Percentiles rank a stretch among this genome's conserved stretches.
Evolutionary conservation across 768 basidiomycete species (phyloP).

Genomic region (Lactarius psammicola): DNA sequence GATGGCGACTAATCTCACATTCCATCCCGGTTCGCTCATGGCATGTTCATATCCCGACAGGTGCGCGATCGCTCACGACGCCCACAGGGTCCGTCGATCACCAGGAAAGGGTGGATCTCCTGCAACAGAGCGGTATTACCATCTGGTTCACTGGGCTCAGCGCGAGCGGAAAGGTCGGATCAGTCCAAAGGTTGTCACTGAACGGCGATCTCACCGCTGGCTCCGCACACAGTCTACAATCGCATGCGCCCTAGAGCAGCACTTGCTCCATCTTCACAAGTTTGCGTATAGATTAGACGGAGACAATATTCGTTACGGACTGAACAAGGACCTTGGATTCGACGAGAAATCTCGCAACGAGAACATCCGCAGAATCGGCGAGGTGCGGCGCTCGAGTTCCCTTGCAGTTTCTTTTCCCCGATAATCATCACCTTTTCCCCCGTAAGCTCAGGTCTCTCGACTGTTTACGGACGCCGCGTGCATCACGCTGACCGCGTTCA

Average conservation of each 20-base stretch:
- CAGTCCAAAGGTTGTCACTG: background rate
- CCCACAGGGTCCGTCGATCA: conserved; percentile 19
- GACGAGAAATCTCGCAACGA: conserved; percentile 89
- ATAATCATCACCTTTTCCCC: conserved; percentile 14
- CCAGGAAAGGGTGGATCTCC: conserved; percentile 16
- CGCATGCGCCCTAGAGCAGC: conserved; percentile 94
- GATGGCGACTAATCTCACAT: conserved; percentile 48
- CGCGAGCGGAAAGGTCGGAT: conserved; percentile 84
- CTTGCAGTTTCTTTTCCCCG: conserved; percentile 1
- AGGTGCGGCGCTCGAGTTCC: conserved; percentile 51
- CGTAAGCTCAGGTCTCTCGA: conserved; percentile 74
- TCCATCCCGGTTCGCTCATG: conserved; percentile 18
- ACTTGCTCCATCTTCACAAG: conserved; percentile 81
- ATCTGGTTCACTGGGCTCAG: conserved; percentile 93
- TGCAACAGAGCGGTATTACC: conserved; percentile 17
- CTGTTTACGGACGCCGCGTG: conserved; percentile 88
- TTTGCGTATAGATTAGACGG: conserved; percentile 94
- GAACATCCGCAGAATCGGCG: conserved; percentile 95
- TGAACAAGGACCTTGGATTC: conserved; percentile 96
- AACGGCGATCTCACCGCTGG: background rate
- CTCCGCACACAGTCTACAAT: conserved; percentile 74
- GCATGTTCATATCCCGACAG: background rate
- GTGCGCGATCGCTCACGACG: conserved; percentile 10
- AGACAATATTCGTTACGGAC: conserved; percentile 91
- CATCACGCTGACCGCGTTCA: conserved; percentile 92